These are phyloP conservation scores for Takashimella tepidaria DNA, from an alignment of 1,284 basidiomycete genomes.

Conservation along the genomic window DNA sequence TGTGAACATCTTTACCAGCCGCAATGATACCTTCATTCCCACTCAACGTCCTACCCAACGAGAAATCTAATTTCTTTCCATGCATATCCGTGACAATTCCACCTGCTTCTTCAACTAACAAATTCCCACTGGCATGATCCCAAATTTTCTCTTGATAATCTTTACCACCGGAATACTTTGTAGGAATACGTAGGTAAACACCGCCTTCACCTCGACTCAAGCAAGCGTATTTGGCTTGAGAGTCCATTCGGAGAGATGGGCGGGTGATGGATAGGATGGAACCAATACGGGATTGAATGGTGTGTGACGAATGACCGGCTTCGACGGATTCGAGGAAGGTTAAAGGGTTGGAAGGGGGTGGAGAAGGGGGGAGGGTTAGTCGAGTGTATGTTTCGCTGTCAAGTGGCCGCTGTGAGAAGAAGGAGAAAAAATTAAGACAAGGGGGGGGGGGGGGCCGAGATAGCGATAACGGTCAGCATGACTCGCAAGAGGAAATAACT, in stretches of 20 bases:
- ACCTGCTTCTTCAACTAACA: conserved; percentile 86
- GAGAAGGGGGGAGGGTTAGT: conserved; percentile 34
- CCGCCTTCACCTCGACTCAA: conserved; percentile 83
- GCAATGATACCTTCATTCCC: conserved; percentile 87
- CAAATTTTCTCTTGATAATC: conserved; percentile 87
- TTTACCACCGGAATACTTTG: conserved; percentile 55
- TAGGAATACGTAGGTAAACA: conserved; percentile 86
- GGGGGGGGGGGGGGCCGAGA: too few relatives aligned
- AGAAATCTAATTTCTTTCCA: conserved; percentile 77
- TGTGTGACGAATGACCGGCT: conserved; percentile 82
- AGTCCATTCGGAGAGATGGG: conserved; percentile 82
- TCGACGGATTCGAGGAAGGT: conserved; percentile 87
- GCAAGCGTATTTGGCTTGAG: conserved; percentile 92
- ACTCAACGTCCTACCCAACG: conserved; percentile 75
- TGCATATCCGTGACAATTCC: conserved; percentile 78
- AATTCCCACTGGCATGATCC: conserved; percentile 87
- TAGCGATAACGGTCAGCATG: too few relatives aligned
- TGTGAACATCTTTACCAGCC: conserved; percentile 61
- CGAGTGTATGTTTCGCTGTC: conserved; percentile 32
- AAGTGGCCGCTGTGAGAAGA: conserved; percentile 39
- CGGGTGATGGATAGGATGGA: conserved; percentile 60
- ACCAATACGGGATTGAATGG: conserved; percentile 72
- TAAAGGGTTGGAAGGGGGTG: conserved; percentile 44
- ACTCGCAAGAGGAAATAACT: too few relatives aligned
- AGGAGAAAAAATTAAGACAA: not conserved